Evolutionary conservation across 2,329 filamentous ascomycete genomes (phyloP), one percentile per base, ranked within the genome.

Genomic region (Tolypocladium amazonense): DNA sequence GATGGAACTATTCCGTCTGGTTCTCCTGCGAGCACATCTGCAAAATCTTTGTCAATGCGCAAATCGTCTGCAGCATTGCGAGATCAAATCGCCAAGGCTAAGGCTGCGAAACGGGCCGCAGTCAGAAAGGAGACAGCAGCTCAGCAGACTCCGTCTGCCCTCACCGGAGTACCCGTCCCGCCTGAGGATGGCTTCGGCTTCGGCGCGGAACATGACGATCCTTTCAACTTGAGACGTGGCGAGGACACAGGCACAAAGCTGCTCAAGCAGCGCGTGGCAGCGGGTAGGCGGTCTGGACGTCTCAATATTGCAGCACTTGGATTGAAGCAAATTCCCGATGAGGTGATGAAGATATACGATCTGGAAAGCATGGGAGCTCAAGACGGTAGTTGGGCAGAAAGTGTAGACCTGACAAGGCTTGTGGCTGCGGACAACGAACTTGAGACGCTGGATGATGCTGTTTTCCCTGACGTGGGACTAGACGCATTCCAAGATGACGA

Each of bases 81-180:
- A 39, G 91, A 97, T 57, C 92, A 94, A 58, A 97, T 97, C 63
- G 91, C 92, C 43, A 93, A 92, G 67, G 93, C 94, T 0, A 96
- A 93, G 70, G 92, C 92, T 2, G 89, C 91, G 2, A 88, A 85
- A 60, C 83, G 85, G 62, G 86, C 83, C 14, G 76, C 77, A 3
- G 69, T 73, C 39, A 74, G 70, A 53, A 73, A 76, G 54, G 64
- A 67, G 9, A 65, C 72, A 9, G 67, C 62, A 3, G 61, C 56
- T 11, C 58, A 62, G 37, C 61, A 53, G 11, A 30, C 54, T 14
- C 1, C 58, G 20, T 53, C 64, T 3, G 50, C 38, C 1, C 61
- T 60, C 4, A 54, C 64, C 5, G 65, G 69, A 41, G 56, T 72
- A 0, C 71, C 78, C 0, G 73, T 81, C 15, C 76, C 81, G 0